Percentiles rank a stretch among this genome's conserved stretches.
These are phyloP conservation scores for Aspergillus carlsbadensis DNA, from an alignment of 495 filamentous ascomycete genomes.

Conservation along the genomic window DNA sequence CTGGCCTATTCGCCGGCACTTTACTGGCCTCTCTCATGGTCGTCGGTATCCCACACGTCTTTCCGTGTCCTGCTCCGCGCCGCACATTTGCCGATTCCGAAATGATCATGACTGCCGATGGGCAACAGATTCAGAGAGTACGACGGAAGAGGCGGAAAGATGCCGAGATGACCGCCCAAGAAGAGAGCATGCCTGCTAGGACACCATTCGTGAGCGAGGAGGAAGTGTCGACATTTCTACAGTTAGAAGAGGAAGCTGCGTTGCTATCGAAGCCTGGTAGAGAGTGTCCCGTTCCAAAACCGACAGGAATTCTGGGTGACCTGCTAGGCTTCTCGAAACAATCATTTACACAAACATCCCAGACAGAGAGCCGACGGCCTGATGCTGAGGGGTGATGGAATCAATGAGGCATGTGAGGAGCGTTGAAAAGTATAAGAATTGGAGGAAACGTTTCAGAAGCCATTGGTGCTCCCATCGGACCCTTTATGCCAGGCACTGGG, in stretches of 20 bases:
- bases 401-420: neutral
- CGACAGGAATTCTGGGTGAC: conserved; percentile 69
- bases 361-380: conserved; percentile 7
- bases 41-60: conserved; percentile 85
- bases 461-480: neutral
- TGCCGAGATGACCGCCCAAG: conserved; percentile 22
- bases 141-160: conserved; percentile 36
- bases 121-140: conserved; percentile 39
- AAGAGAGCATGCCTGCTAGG: conserved; percentile 18
- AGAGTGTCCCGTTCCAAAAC: conserved; percentile 85
- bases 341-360: conserved; percentile 2
- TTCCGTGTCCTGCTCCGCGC: conserved; percentile 88
- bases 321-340: conserved; percentile 61
- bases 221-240: conserved; percentile 44
- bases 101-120: conserved; percentile 49
- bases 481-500: neutral
- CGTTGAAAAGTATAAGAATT: neutral
- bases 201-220: conserved; percentile 35
- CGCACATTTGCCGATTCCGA: conserved; percentile 70
- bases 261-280: conserved; percentile 28
- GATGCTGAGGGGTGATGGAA: neutral
- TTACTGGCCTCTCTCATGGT: conserved; percentile 86
- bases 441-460: neutral
- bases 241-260: conserved; percentile 46
- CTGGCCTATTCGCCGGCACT: conserved; percentile 92